Evolutionary conservation across 2,329 filamentous ascomycete genomes (phyloP).

Genomic region (Aspergillus thermomutatus): DNA sequence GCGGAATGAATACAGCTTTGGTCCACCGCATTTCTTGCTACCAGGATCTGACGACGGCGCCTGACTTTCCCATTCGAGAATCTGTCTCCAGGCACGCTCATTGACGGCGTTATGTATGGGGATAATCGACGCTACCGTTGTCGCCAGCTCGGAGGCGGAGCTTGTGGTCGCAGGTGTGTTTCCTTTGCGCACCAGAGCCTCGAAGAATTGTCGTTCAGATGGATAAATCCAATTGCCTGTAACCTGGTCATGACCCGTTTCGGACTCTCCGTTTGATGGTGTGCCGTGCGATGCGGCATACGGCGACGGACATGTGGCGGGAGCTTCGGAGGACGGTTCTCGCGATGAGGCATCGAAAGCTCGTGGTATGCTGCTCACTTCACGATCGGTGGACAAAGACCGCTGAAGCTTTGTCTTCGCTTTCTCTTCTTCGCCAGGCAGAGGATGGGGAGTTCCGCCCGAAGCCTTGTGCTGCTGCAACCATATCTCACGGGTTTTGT

Average conservation of each 20-base stretch:
- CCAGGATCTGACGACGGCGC: conserved; percentile 53
- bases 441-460: conserved; percentile 35
- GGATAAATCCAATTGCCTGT: conserved; percentile 97
- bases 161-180: conserved; percentile 58
- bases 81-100: conserved; percentile 91
- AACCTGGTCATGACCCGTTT: conserved; percentile 65
- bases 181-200: conserved; percentile 91
- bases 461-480: conserved; percentile 53
- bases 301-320: conserved; percentile 28
- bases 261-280: conserved; percentile 72
- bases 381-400: conserved; percentile 64
- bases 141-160: conserved; percentile 46
- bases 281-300: conserved; percentile 31
- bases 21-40: conserved; percentile 69
- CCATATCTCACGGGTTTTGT: conserved; percentile 85
- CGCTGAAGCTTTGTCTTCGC: conserved; percentile 29
- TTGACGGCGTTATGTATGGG: conserved; percentile 99
- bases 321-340: conserved; percentile 18
- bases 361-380: conserved; percentile 76
- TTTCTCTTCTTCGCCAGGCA: conserved; percentile 24
- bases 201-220: conserved; percentile 95
- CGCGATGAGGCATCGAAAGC: conserved; percentile 36
- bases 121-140: conserved; percentile 87
- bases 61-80: conserved; percentile 80
- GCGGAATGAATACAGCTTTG: conserved; percentile 77